phyloP scores from a whole-genome alignment of 2,329 filamentous ascomycete genomes.

The Aspergillus piperis region DNA sequence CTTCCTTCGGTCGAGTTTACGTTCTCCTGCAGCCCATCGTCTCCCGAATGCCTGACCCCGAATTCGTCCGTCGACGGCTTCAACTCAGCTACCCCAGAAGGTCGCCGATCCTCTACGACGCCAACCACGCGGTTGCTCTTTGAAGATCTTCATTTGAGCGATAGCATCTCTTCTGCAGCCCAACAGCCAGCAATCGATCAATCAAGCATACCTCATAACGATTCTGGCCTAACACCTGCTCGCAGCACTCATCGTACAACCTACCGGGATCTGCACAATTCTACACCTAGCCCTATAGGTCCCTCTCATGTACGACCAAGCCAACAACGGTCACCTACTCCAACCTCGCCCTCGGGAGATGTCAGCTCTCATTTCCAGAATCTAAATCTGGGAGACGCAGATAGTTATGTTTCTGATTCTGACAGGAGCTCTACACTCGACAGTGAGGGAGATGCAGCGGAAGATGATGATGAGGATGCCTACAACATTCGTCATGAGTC shows the following conservation, averaged over 20 bases:
- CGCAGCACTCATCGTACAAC: neutral
- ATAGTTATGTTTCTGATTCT: too few species aligned
- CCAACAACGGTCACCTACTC: neutral
- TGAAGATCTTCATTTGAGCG: neutral
- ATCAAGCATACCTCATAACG: neutral
- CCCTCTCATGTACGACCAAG: neutral
- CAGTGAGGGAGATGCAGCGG: neutral
- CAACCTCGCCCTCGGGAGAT: neutral
- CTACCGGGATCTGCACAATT: conserved; percentile 16
- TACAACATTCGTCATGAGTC: conserved; percentile 17
- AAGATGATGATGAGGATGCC: neutral
- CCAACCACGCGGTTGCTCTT: neutral
- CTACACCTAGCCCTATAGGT: conserved; percentile 5
- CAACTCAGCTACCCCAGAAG: neutral
- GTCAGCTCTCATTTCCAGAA: too few species aligned
- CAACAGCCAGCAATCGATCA: too few species aligned
- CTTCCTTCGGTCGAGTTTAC: conserved; percentile 11
- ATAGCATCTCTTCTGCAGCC: neutral
- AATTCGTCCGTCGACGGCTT: conserved; percentile 4
- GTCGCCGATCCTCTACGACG: conserved; percentile 1
- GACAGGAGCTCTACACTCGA: too few species aligned
- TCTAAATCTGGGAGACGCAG: too few species aligned
- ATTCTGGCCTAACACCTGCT: neutral
- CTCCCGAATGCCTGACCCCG: conserved; percentile 4
- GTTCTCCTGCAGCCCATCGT: conserved; percentile 9